phyloP scores from a whole-genome alignment of 2,329 filamentous ascomycete genomes.

The Paecilomyces dactylethromorphus region DNA sequence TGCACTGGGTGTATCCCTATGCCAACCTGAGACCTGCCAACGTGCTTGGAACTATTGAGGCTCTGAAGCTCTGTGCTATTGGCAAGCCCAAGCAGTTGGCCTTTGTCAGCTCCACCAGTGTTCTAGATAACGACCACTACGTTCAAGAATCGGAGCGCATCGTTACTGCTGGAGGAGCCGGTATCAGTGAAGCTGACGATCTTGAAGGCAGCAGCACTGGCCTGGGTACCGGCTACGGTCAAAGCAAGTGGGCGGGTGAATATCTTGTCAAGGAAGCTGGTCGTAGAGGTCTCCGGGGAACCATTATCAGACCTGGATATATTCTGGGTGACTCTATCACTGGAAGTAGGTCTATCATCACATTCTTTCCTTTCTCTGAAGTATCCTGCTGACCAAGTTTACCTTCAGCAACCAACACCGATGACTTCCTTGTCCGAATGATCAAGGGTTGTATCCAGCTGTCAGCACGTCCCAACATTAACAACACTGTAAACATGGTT shows the following conservation, averaged over 20 bases:
- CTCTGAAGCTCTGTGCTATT: slow-evolving; percentile 65
- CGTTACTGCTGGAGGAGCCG: slow-evolving; percentile 53
- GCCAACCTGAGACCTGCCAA: slow-evolving; percentile 65
- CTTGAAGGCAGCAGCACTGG: slow-evolving; percentile 68
- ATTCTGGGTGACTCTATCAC: slow-evolving; percentile 66
- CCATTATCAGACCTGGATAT: slow-evolving; percentile 78
- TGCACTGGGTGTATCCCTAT: slow-evolving; percentile 78
- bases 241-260: slow-evolving; percentile 78
- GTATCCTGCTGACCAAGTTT: not conserved
- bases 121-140: slow-evolving; percentile 77
- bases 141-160: slow-evolving; percentile 63
- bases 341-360: slow-evolving; percentile 40
- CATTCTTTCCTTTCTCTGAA: not conserved
- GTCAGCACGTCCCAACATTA: slow-evolving; percentile 63
- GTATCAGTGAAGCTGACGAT: slow-evolving; percentile 70
- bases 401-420: slow-evolving; percentile 55
- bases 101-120: slow-evolving; percentile 77
- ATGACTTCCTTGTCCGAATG: slow-evolving; percentile 86
- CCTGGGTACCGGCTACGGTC: slow-evolving; percentile 81
- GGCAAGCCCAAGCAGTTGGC: slow-evolving; percentile 73
- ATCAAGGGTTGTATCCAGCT: slow-evolving; percentile 84
- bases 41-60: slow-evolving; percentile 73
- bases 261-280: slow-evolving; percentile 73
- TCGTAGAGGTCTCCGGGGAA: slow-evolving; percentile 64
- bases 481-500: slow-evolving; percentile 83